phyloP scores from a whole-genome alignment of 345 rosid species.

The Aegle marmelos region DNA sequence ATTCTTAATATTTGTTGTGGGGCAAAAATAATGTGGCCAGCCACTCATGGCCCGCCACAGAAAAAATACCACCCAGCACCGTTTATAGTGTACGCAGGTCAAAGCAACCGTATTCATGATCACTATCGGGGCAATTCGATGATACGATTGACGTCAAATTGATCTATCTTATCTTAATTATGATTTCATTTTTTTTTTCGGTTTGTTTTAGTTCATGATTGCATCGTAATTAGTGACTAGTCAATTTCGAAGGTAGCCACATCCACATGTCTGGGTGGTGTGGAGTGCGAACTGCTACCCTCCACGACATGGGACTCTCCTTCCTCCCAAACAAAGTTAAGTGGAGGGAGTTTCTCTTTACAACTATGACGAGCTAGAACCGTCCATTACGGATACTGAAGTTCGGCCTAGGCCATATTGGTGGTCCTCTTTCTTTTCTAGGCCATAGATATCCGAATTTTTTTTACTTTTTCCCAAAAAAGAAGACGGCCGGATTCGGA shows the following conservation, averaged over 20 bases:
- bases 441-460: too few species aligned
- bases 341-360: too few species aligned
- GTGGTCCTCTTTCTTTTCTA: too few species aligned
- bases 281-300: too few species aligned
- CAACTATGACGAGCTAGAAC: too few species aligned
- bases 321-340: too few species aligned
- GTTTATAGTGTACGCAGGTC: not conserved
- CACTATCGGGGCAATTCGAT: not conserved
- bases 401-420: too few species aligned
- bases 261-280: too few species aligned
- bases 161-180: not conserved
- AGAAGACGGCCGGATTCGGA: not conserved
- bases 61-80: not conserved
- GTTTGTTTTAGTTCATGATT: not conserved
- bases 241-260: not conserved
- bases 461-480: not conserved
- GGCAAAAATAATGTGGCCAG: not conserved
- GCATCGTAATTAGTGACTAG: not conserved
- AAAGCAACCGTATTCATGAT: not conserved
- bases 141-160: not conserved
- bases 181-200: not conserved
- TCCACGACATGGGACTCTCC: too few species aligned
- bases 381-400: too few species aligned
- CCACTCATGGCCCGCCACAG: constrained; percentile 2
- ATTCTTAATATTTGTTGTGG: not conserved